Evolutionary conservation across 139 green algal genomes (phyloP), one percentile per base, ranked within the genome.

Genomic region (Cymbomonas tetramitiformis): DNA sequence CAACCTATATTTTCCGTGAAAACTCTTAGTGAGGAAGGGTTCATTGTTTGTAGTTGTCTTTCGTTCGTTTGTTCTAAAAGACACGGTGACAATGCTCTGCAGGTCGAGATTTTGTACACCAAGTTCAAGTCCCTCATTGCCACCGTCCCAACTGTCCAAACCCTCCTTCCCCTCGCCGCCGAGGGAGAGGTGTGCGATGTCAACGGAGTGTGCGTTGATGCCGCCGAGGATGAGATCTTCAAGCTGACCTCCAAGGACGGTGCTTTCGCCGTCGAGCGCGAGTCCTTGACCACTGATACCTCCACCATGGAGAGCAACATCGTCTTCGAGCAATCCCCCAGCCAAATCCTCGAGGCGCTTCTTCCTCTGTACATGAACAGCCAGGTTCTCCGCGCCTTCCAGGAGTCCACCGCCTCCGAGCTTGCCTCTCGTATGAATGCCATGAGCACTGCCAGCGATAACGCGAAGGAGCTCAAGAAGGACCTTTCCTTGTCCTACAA

Each of bases 391-490:
- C 72, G 87, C 48, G 51, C 72, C 18, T 52, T 74, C 6, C 63
- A 71, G 72, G 91, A 99, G 80, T 77, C 87, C 6, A 73, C 98
- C 55, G 91, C 91, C 39, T 90, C 73, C 10, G 91, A 99, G 87
- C 81, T 99, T 62, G 87, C 92, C n/a, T 83, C 91, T 0, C 84
- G 91, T 66, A 99, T 99, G 91, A 97, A 95, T 61, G 91, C 91
- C 55, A 99, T 99, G 91, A 90, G 68, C 76, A 90, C 68, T 61
- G 91, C 91, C 23, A 85, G 76, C 2, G 89, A 99, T 62, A 99
- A 99, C 70, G 91, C 91, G 31, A 85, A 79, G 70, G 87, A 94
- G 55, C 76, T 97, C 28, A 76, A 71, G n/a, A 88, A 86, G 73
- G 76, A n/a, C 4, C 74, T 98, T n/a, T 85, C 46, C 50, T 54